Percentiles rank a stretch among this genome's conserved stretches.
phyloP scores from a whole-genome alignment of 768 basidiomycete genomes.

The Trametes maxima region DNA sequence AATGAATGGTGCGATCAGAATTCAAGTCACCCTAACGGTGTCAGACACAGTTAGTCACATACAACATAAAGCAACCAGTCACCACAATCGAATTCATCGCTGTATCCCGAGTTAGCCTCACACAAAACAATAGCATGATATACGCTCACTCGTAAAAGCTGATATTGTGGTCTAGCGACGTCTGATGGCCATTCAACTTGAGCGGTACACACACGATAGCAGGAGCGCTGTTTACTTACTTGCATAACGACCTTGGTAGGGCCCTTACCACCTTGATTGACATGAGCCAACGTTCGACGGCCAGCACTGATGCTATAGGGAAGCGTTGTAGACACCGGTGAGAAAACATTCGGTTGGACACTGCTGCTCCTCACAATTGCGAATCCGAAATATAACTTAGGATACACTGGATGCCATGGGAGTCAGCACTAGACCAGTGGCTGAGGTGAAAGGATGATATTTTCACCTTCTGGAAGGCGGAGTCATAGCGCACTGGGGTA shows the following conservation, averaged over 20 bases:
- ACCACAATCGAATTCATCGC: slow-evolving; percentile 74
- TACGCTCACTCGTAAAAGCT: slow-evolving; percentile 73
- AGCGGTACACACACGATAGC: slow-evolving; percentile 3
- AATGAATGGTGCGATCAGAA: neutral
- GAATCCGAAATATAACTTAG: slow-evolving; percentile 79
- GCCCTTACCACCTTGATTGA: slow-evolving; percentile 21
- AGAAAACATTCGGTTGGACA: neutral
- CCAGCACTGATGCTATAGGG: slow-evolving; percentile 57
- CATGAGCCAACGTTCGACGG: slow-evolving; percentile 52
- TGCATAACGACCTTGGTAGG: slow-evolving; percentile 60
- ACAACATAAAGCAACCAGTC: slow-evolving; percentile 84
- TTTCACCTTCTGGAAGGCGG: slow-evolving; percentile 75
- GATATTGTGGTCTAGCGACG: slow-evolving; percentile 77
- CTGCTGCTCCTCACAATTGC: slow-evolving; percentile 58
- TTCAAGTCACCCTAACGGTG: no score
- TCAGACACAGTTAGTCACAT: slow-evolving; percentile 31
- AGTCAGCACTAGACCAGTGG: neutral
- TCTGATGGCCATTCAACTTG: slow-evolving; percentile 40
- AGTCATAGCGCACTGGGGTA: slow-evolving; percentile 59
- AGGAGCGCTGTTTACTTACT: slow-evolving; percentile 41
- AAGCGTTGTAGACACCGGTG: neutral
- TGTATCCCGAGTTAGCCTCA: slow-evolving; percentile 31
- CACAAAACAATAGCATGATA: neutral
- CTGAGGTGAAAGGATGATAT: neutral
- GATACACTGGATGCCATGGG: slow-evolving; percentile 57